A percentile compares a stretch with the other conserved stretches of the same genome.
Conservation (phyloP, 148 eudicot genomes). For the Amaranthus hypochondriacus region DNA sequence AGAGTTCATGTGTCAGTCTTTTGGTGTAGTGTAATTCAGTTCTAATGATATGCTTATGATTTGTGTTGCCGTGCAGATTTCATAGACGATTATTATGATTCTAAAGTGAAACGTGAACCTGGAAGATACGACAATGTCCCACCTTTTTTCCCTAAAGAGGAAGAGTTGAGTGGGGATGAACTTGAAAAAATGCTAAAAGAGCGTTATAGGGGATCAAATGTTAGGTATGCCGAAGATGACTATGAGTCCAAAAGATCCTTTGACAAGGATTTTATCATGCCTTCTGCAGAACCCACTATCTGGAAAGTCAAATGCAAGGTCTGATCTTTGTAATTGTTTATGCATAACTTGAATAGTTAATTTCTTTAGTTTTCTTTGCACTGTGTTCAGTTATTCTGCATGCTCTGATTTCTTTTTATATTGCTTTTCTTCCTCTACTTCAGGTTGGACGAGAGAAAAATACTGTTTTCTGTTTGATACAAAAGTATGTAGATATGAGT, state of each 20-base stretch:
- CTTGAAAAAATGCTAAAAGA: constrained; percentile 64
- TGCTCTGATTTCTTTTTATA: constrained; percentile 7
- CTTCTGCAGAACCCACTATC: constrained; percentile 54
- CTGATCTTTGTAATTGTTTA: constrained; percentile 7
- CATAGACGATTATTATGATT: constrained; percentile 38
- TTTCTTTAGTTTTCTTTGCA: not conserved
- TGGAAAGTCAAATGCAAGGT: constrained; percentile 99
- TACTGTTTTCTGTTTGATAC: constrained; percentile 82
- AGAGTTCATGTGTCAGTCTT: not conserved
- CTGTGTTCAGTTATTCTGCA: not conserved
- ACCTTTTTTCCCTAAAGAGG: constrained; percentile 66
- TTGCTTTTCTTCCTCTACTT: not conserved
- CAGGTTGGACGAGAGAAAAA: constrained; percentile 95
- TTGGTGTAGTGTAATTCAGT: not conserved
- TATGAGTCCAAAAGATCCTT: constrained; percentile 39
- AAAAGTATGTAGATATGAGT: constrained; percentile 69
- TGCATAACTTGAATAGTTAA: not conserved
- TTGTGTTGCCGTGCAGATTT: constrained; percentile 39
- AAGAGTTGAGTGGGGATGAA: constrained; percentile 75
- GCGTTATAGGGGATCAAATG: constrained; percentile 73
- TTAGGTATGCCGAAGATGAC: constrained; percentile 71
- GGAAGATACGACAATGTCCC: constrained; percentile 38
- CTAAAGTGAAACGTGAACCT: constrained; percentile 38
- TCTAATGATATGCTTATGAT: not conserved
- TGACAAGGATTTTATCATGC: constrained; percentile 31